phyloP scores from a whole-genome alignment of 192 early-diverging fungal genomes.

The Coemansia pectinata region DNA sequence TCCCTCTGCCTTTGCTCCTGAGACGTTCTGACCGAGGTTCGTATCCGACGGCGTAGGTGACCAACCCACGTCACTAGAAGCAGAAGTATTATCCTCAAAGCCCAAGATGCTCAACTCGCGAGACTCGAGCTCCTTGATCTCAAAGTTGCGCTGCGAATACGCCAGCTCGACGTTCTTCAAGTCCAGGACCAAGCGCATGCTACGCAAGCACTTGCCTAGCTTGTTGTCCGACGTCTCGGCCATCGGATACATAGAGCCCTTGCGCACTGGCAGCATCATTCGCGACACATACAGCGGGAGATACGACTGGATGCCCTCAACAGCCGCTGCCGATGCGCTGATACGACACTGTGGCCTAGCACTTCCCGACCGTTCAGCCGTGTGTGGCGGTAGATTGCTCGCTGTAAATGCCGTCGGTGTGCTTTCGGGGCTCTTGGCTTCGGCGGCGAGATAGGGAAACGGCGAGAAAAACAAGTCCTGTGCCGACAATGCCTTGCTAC shows the following conservation, averaged over 20 bases:
- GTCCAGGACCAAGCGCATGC: slow-evolving; percentile 52
- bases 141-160: slow-evolving; percentile 53
- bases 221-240: slow-evolving; percentile 52
- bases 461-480: slow-evolving; percentile 49
- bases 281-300: slow-evolving; percentile 52
- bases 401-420: slow-evolving; percentile 11
- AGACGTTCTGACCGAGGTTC: not conserved
- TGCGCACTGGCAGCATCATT: slow-evolving; percentile 58
- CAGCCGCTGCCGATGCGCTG: slow-evolving; percentile 36
- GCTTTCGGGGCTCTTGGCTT: slow-evolving; percentile 1
- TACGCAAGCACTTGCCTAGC: slow-evolving; percentile 52
- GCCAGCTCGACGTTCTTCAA: slow-evolving; percentile 51
- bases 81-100: slow-evolving; percentile 11
- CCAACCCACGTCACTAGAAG: slow-evolving; percentile 12
- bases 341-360: slow-evolving; percentile 44
- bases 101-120: slow-evolving; percentile 38
- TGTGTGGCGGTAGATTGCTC: slow-evolving; percentile 8
- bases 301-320: slow-evolving; percentile 41
- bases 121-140: slow-evolving; percentile 55
- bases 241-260: slow-evolving; percentile 54
- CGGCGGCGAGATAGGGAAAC: slow-evolving; percentile 11
- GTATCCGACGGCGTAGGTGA: slow-evolving; percentile 48
- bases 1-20: slow-evolving; percentile 52
- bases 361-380: not conserved
- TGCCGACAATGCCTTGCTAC: not conserved